These are phyloP conservation scores for Blastomyces percursus DNA, from an alignment of 2,329 filamentous ascomycete species.

Conservation along the genomic window DNA sequence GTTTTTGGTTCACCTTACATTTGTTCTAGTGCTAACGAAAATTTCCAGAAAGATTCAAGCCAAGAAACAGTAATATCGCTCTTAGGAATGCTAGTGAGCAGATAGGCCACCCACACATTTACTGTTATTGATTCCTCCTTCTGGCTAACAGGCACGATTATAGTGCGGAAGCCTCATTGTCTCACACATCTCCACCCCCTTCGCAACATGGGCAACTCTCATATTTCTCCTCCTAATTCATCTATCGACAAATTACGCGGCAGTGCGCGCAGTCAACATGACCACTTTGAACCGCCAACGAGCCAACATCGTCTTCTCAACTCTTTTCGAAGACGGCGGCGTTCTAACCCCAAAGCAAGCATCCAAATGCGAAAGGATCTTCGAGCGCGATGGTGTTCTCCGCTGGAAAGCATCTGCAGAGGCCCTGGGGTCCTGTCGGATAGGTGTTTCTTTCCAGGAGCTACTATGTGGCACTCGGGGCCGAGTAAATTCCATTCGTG, in stretches of 20 bases:
- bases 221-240: constrained; percentile 63
- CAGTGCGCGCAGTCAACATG: constrained; percentile 76
- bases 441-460: constrained; percentile 40
- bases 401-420: constrained; percentile 35
- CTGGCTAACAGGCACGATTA: constrained; percentile 3
- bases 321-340: constrained; percentile 36
- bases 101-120: not conserved
- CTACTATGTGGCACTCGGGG: constrained; percentile 17
- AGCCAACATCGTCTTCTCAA: constrained; percentile 63
- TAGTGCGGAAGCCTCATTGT: constrained; percentile 69
- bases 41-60: constrained; percentile 63
- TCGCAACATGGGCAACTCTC: constrained; percentile 63
- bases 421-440: constrained; percentile 43
- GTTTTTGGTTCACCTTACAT: constrained; percentile 3
- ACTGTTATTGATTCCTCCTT: not conserved
- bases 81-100: constrained; percentile 62
- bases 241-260: constrained; percentile 73
- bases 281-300: constrained; percentile 75
- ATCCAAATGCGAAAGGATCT: constrained; percentile 47
- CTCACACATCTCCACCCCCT: constrained; percentile 57
- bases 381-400: constrained; percentile 57
- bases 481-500: constrained; percentile 18
- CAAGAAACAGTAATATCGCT: constrained; percentile 91
- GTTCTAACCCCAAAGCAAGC: constrained; percentile 54
- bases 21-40: constrained; percentile 9